Conservation (phyloP, 2,329 filamentous ascomycete species). For the Diaporthe humulicola region DNA sequence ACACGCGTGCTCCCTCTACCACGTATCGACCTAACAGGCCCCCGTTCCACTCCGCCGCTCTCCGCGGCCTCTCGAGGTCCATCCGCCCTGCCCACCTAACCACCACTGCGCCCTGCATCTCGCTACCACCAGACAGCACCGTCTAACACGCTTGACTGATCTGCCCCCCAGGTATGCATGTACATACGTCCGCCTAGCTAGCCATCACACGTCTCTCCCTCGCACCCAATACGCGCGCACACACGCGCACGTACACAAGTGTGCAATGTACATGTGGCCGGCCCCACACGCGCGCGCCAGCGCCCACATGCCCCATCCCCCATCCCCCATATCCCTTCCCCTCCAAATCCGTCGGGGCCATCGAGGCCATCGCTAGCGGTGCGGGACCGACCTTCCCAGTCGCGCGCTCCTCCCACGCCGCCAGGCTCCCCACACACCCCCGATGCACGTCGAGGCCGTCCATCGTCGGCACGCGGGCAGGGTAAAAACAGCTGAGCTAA, state of each 20-base stretch:
- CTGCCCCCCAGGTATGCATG: conserved; percentile 6
- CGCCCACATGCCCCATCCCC: not conserved
- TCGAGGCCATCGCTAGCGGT: not conserved
- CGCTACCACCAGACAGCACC: not conserved
- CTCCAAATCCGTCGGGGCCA: not conserved
- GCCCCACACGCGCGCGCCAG: conserved; percentile 12
- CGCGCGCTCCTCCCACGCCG: conserved; percentile 13
- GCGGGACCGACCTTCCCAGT: conserved; percentile 7
- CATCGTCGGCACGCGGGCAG: conserved; percentile 5
- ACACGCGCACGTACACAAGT: not conserved
- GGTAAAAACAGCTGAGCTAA: not conserved
- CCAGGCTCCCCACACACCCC: not conserved
- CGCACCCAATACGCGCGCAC: not conserved
- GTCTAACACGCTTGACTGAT: not conserved
- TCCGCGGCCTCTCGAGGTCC: conserved; percentile 5
- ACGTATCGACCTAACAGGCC: not conserved
- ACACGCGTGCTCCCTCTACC: not conserved
- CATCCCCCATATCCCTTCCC: not conserved
- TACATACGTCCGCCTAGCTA: not conserved
- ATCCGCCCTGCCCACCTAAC: conserved; percentile 11
- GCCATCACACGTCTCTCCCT: not conserved
- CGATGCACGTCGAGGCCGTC: conserved; percentile 16
- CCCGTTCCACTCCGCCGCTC: conserved; percentile 29
- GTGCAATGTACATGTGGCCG: conserved; percentile 19
- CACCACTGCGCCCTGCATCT: conserved; percentile 8